Percentiles rank a stretch among this genome's conserved stretches.
Evolutionary conservation across 169 alveolate species (phyloP).

Genomic region (Eimeria mitis): DNA sequence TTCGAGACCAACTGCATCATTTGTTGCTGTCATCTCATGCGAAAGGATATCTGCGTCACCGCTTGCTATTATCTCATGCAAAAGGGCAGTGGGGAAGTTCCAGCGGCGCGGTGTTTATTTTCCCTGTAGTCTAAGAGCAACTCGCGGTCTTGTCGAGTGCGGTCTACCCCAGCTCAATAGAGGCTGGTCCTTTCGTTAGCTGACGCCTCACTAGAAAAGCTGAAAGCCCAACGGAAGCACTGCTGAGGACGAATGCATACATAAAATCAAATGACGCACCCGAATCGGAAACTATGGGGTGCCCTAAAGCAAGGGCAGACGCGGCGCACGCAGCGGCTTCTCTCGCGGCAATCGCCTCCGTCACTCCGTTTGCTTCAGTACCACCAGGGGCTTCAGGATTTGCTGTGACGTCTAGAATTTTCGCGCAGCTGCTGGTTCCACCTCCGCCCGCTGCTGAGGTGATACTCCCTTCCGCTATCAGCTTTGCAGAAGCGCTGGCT

Average conservation of each 20-base stretch:
- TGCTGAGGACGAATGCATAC: background rate
- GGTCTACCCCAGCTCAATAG: too few species aligned
- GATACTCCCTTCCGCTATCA: background rate
- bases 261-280: background rate
- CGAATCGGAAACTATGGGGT: constrained; percentile 56
- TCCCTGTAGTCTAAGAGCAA: background rate
- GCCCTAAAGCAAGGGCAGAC: constrained; percentile 61
- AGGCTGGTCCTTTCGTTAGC: background rate
- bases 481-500: background rate
- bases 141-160: background rate
- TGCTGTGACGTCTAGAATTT: background rate
- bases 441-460: background rate
- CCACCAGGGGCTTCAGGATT: background rate
- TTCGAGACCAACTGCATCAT: background rate
- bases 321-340: constrained; percentile 68
- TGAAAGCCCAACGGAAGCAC: background rate
- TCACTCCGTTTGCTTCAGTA: background rate
- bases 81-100: background rate
- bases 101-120: background rate
- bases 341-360: constrained; percentile 51
- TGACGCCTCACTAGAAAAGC: background rate
- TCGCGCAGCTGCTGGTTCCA: background rate
- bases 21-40: too few species aligned
- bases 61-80: background rate
- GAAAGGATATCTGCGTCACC: too few species aligned